Evolutionary conservation across 2,329 filamentous ascomycete species (phyloP).

Genomic region (Trichoderma afroharzianum): DNA sequence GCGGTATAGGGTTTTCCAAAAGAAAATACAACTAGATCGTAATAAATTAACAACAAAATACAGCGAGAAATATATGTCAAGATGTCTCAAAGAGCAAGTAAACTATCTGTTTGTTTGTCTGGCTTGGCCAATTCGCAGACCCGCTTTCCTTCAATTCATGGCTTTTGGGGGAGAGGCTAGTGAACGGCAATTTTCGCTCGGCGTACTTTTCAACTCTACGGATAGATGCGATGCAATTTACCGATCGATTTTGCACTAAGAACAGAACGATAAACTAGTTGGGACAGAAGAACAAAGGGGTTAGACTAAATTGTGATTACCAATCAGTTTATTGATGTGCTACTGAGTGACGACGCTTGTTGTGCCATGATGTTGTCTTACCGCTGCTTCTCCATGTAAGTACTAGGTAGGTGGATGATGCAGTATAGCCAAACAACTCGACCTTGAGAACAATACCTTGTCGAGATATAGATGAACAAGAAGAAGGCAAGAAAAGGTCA

Average conservation of each 20-base stretch:
- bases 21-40: no score
- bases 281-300: not conserved
- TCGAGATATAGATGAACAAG: not conserved
- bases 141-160: not conserved
- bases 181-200: not conserved
- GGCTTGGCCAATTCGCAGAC: not conserved
- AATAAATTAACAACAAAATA: no score
- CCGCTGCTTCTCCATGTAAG: not conserved
- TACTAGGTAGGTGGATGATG: not conserved
- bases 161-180: not conserved
- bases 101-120: not conserved
- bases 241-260: not conserved
- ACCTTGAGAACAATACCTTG: not conserved
- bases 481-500: not conserved
- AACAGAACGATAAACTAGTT: not conserved
- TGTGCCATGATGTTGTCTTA: not conserved
- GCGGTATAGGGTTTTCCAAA: no score
- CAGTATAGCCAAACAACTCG: not conserved
- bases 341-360: not conserved
- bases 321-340: not conserved
- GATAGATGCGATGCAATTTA: not conserved
- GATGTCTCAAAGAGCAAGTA: not conserved
- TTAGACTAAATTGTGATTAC: not conserved
- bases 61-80: not conserved
- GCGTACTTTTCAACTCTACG: not conserved